Percentiles rank a stretch among this genome's conserved stretches.
Evolutionary conservation across 805 yeast species (phyloP).

Genomic region (Starmera pachycereana): DNA sequence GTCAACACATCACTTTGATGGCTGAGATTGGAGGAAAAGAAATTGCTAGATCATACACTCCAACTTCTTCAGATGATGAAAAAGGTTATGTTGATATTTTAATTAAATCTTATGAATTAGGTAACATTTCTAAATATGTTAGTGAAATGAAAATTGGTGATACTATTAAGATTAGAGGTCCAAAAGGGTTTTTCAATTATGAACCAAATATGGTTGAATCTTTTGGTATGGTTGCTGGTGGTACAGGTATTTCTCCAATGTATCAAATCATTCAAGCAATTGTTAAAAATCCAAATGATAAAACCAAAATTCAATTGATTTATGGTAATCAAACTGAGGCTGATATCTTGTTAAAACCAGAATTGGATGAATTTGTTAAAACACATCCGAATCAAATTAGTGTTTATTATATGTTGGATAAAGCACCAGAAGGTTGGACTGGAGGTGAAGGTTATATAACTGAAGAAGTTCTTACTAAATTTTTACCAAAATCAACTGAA

Average conservation of each 20-base stretch:
- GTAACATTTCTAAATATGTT: slow-evolving; percentile 71
- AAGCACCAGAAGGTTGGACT: slow-evolving; percentile 57
- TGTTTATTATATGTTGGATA: slow-evolving; percentile 67
- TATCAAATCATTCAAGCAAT: slow-evolving; percentile 83
- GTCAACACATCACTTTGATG: slow-evolving; percentile 82
- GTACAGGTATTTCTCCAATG: slow-evolving; percentile 96
- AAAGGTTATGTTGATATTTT: slow-evolving; percentile 78
- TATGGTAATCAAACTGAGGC: slow-evolving; percentile 75
- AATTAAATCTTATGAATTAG: slow-evolving; percentile 78
- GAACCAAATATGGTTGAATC: slow-evolving; percentile 64
- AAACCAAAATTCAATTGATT: slow-evolving; percentile 61
- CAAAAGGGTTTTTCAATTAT: slow-evolving; percentile 82
- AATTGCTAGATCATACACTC: slow-evolving; percentile 81
- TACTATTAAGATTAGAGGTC: slow-evolving; percentile 70
- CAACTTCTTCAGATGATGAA: slow-evolving; percentile 71
- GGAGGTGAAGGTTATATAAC: slow-evolving; percentile 79
- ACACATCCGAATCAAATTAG: slow-evolving; percentile 44
- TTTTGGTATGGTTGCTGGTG: slow-evolving; percentile 91
- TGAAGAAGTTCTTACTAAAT: slow-evolving; percentile 53
- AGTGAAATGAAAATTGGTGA: slow-evolving; percentile 73
- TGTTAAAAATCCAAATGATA: slow-evolving; percentile 65
- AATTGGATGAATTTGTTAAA: slow-evolving; percentile 57
- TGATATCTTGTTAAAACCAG: slow-evolving; percentile 74
- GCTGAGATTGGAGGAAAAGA: slow-evolving; percentile 74
- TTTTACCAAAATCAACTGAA: slow-evolving; percentile 50